These are phyloP conservation scores for Knoxdaviesia proteae DNA, from an alignment of 2,329 filamentous ascomycete species.

Conservation along the genomic window DNA sequence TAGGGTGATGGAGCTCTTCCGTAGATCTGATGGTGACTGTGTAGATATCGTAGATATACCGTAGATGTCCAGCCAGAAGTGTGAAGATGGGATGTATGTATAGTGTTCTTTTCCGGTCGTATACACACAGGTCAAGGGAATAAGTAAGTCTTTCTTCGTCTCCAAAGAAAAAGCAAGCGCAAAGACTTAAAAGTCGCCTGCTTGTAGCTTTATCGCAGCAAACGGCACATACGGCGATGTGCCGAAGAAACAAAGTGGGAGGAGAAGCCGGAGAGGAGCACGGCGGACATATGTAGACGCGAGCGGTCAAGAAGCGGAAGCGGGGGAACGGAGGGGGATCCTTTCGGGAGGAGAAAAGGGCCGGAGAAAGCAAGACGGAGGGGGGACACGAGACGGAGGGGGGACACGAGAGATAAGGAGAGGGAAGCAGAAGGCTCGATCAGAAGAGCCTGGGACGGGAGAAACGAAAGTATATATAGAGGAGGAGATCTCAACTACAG, in stretches of 20 bases:
- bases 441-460: neutral
- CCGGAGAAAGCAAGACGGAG: neutral
- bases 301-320: neutral
- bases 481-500: neutral
- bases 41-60: too few relatives aligned
- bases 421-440: neutral
- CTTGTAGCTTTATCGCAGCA: slow-evolving; percentile 20
- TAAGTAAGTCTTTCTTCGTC: slow-evolving; percentile 33
- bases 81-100: neutral
- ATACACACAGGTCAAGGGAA: neutral
- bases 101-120: too few relatives aligned
- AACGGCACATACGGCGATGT: slow-evolving; percentile 22
- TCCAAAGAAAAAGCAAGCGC: slow-evolving; percentile 32
- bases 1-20: neutral
- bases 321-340: neutral
- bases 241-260: slow-evolving; percentile 10
- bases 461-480: slow-evolving; percentile 1
- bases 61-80: neutral
- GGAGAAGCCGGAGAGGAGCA: slow-evolving; percentile 4
- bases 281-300: slow-evolving; percentile 4
- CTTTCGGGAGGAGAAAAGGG: neutral
- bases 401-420: neutral
- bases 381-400: neutral
- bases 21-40: slow-evolving; percentile 4
- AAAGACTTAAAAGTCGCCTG: slow-evolving; percentile 47